Base-by-base conservation (phyloP, 1,284 basidiomycete genomes). In the Ceraceosorus guamensis region DNA sequence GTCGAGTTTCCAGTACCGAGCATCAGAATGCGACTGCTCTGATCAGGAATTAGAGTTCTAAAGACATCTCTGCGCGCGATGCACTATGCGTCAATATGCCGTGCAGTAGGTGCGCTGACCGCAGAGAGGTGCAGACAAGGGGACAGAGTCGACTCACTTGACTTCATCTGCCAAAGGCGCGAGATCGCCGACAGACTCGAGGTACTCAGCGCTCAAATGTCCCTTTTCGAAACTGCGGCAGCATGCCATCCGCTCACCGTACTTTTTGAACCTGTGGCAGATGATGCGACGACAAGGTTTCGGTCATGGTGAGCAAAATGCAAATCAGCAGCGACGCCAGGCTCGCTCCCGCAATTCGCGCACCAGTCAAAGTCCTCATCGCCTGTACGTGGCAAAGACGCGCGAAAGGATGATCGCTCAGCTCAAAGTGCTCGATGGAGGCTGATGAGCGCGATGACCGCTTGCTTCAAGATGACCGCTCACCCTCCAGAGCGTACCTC, bases 1-100 rank as follows among this genome's bases (percentile, higher is more conserved):
- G 65, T 72, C 5, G 56, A 60, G 41, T 75, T 75, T 0, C 73
- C 73, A 35, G 71, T 72, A 2, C 73, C 73, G 0, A 75, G 54
- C 73, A 73, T 72, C 32, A 75, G 59, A 32, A 75, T 67, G 1
- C 71, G 62, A 4, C 55, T 47, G 1, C 32, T 6, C 2, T 56
- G 57, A n/a, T 57, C 24, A 0, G 69, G 67, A 5, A 74, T 66
- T 1, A 68, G 55, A 41, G 68, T 62, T 46, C 60, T 50, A 5
- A 73, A 48, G n/a, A 69, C 55, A 13, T 59, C 56, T 33, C 60
- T 64, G 41, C 14, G 13, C 13, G 24, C 43, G 47, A 11, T 16
- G 14, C n/a, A 37, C 14, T 33, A n/a, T 7, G 32, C 52, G 49
- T 49, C n/a, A 49, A 4, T 14, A 7, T n/a, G 13, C 5, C 16